Conservation (phyloP, 441 rosid genomes). For the Manihot esculenta region DNA sequence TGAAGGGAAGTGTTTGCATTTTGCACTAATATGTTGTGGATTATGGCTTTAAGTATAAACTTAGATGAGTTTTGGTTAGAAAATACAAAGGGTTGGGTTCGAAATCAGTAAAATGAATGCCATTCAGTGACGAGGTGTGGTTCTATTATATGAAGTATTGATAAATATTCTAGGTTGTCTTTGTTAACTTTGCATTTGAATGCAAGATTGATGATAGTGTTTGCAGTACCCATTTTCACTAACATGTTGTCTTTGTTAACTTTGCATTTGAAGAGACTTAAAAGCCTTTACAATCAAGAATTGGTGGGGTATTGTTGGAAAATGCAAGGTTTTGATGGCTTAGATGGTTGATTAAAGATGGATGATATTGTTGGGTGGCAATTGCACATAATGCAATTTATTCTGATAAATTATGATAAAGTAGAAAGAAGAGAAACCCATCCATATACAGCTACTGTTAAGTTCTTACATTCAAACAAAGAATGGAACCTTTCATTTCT, state of each 20-base stretch:
- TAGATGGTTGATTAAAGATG: neutral
- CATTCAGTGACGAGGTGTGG: neutral
- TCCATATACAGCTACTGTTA: neutral
- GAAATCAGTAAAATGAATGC: neutral
- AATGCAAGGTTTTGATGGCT: neutral
- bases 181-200: neutral
- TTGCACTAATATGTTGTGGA: neutral
- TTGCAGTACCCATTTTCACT: too few species aligned
- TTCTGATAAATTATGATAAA: neutral
- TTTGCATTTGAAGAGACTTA: neutral
- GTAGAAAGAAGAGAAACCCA: neutral
- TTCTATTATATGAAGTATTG: neutral
- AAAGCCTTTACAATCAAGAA: neutral
- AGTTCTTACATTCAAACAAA: neutral
- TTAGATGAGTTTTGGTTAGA: neutral
- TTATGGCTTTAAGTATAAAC: neutral
- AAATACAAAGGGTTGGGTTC: neutral
- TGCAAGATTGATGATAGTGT: too few species aligned
- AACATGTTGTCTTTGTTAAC: too few species aligned
- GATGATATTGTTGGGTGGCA: neutral
- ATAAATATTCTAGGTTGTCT: neutral
- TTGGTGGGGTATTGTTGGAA: neutral
- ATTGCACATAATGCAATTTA: neutral
- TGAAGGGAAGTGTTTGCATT: neutral
- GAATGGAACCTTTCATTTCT: too few species aligned